Percentiles rank a stretch among this genome's conserved stretches.
These are phyloP conservation scores for Colletotrichum sansevieriae DNA, from an alignment of 2,329 filamentous ascomycete species.

Conservation along the genomic window DNA sequence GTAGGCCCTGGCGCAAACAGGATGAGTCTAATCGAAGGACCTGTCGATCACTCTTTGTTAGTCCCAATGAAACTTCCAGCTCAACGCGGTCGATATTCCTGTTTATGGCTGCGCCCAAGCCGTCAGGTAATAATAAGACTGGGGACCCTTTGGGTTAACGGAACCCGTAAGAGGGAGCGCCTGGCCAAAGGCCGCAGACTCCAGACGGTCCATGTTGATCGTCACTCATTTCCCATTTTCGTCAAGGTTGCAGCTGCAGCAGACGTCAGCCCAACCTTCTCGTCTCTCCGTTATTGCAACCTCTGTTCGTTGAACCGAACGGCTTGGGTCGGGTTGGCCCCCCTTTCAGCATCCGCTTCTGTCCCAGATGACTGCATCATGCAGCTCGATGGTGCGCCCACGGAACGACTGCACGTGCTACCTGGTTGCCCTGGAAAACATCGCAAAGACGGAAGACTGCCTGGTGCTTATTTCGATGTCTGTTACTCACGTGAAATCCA, in stretches of 20 bases:
- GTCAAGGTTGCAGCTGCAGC: neutral
- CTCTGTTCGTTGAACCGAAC: conserved; percentile 17
- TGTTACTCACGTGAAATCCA: conserved; percentile 25
- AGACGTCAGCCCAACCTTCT: conserved; percentile 14
- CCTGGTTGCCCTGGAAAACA: conserved; percentile 1
- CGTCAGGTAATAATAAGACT: neutral
- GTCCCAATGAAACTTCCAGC: conserved; percentile 11
- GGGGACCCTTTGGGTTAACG: conserved; percentile 8
- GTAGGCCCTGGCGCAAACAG: conserved; percentile 1
- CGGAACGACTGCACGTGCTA: conserved; percentile 34
- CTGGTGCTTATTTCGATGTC: conserved; percentile 36
- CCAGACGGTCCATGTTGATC: conserved; percentile 1
- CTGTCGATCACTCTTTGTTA: conserved; percentile 32
- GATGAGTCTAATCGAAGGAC: conserved; percentile 15
- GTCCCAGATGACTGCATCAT: conserved; percentile 40
- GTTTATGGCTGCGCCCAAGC: conserved; percentile 16
- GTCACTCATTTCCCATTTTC: conserved; percentile 18
- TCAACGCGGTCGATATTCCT: neutral
- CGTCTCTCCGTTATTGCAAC: neutral
- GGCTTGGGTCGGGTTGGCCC: conserved; percentile 33
- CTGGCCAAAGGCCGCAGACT: conserved; percentile 1
- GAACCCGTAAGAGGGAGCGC: neutral
- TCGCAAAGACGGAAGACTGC: neutral
- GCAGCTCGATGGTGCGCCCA: conserved; percentile 26
- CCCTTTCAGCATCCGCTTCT: conserved; percentile 10